Conservation (phyloP, 768 basidiomycete genomes). For the Lanmaoa rubissima region DNA sequence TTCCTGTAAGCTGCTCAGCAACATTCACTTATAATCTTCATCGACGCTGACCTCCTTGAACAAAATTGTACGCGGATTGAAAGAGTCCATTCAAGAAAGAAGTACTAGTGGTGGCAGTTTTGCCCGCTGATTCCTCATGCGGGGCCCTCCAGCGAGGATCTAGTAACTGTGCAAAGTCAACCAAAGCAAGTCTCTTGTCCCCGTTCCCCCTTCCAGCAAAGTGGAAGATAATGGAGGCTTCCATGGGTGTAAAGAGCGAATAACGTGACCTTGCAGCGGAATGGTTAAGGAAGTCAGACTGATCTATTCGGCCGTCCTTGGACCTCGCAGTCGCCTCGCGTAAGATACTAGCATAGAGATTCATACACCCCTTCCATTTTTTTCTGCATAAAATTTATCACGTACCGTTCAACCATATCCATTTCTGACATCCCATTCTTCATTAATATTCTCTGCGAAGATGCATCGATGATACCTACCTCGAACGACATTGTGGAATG, state of each 20-base stretch:
- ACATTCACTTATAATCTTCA: background rate
- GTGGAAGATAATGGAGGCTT: constrained; percentile 97
- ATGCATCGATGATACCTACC: constrained; percentile 45
- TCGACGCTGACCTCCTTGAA: constrained; percentile 64
- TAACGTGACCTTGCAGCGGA: constrained; percentile 86
- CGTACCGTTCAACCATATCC: constrained; percentile 90
- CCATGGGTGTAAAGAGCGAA: constrained; percentile 96
- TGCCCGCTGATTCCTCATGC: constrained; percentile 46
- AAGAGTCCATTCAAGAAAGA: constrained; percentile 56
- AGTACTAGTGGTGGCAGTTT: constrained; percentile 26
- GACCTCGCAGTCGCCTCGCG: constrained; percentile 87
- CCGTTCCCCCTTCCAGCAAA: constrained; percentile 84
- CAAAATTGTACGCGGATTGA: constrained; percentile 83
- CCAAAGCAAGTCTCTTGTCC: constrained; percentile 69
- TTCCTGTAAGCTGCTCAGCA: constrained; percentile 45
- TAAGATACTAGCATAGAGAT: constrained; percentile 56
- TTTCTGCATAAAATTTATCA: background rate
- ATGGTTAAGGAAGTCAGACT: constrained; percentile 92
- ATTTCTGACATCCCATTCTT: constrained; percentile 53
- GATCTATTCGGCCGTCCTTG: constrained; percentile 94
- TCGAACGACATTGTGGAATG: constrained; percentile 95
- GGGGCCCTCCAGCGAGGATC: constrained; percentile 88
- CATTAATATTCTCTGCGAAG: constrained; percentile 2
- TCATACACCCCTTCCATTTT: background rate
- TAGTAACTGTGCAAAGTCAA: constrained; percentile 91